Base-by-base conservation (phyloP, 2,329 filamentous ascomycete species). In the Chaetothyriales sp. region DNA sequence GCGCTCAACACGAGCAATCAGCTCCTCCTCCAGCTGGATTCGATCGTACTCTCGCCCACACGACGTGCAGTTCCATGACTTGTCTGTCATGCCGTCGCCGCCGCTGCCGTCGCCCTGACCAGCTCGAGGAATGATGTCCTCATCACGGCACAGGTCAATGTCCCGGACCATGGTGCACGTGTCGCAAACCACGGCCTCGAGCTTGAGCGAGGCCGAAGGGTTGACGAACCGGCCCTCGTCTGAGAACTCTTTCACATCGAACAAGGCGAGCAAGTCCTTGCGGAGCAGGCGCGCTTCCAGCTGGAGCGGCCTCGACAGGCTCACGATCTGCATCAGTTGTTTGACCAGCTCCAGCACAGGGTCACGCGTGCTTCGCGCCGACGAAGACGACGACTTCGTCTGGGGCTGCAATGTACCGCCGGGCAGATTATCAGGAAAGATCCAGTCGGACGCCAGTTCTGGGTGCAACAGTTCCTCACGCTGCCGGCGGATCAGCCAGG, bases 181-280 rank as follows among this genome's bases (percentile, higher is more conserved):
- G 58, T 89, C 81, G 67, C 92, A 98, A 54, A 86, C 85, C 28
- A 95, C 70, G 62, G 90, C 84, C 3, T 75, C 65, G 3, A 98
- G 71, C 57, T 77, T 78, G 3, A 96, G 75, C 44, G 76, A 81
- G 50, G 84, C 80, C 48, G 80, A 85, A 0, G 92, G 90, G 64
- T 96, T 96, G 53, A 78, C 73, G 66, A 96, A 98, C 2, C 81
- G 77, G n/a, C 84, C 90, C 50, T 90, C 86, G 49, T 82, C 77
- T 65, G 83, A 85, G 71, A 98, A 98, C 67, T 98, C 92, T 60
- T 88, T 84, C 49, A 98, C 81, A 51, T 98, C 92, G 66, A 98
- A 95, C 49, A 96, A 75, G 8, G 82, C 77, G 0, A 98, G 78
- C 0, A 98, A 74, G 53, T 96, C 90, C 60, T 93, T 93, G 49